Evolutionary conservation across 108 stramenopile species (phyloP), one percentile per base, ranked within the genome.

Genomic region (Discostella pseudostelligera): DNA sequence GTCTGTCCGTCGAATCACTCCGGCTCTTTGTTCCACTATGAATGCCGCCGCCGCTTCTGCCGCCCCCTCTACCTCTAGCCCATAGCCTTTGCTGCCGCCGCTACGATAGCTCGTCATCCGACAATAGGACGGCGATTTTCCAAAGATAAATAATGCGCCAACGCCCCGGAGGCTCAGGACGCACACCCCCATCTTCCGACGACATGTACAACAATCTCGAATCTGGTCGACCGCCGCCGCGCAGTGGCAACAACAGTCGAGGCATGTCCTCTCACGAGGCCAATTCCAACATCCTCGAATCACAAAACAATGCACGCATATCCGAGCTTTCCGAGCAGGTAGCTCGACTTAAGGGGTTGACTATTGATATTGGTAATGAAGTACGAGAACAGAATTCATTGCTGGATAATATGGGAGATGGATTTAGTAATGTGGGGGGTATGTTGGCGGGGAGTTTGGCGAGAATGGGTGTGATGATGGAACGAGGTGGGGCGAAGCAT

Each of bases 291-390:
- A 89, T 93, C 49, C 72, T 94, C 74, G 93, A 94, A 80, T 79
- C 78, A 45, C 89, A 90, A 76, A 94, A 94, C 65, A 90, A 94
- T 56, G 93, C 90, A 64, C 87, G 87, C 3, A 89, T 94, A 17
- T 64, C 79, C 8, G 88, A 91, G 66, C 59, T 94, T 37, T 84
- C 82, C 32, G 93, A 94, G 29, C 87, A 89, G 64, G 93, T 94
- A 29, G 85, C 90, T 0, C 59, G 87, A 42, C 67, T 94, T 36
- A 94, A 94, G 86, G 90, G 90, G 28, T 67, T 94, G 54, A 91
- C 93, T 6, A 83, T 91, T 55, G 90, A 91, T 54, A 94, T 94
- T 70, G 88, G 88, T 8, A 88, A 87, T 67, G 93, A 94, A 71
- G 90, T 94, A 3, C 65, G 81, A n/a, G 87, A 91, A 56, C 93